Evolutionary conservation across 1,284 basidiomycete genomes (phyloP), one percentile per base, ranked within the genome.

Genomic region (Cutaneotrichosporon spelunceum): DNA sequence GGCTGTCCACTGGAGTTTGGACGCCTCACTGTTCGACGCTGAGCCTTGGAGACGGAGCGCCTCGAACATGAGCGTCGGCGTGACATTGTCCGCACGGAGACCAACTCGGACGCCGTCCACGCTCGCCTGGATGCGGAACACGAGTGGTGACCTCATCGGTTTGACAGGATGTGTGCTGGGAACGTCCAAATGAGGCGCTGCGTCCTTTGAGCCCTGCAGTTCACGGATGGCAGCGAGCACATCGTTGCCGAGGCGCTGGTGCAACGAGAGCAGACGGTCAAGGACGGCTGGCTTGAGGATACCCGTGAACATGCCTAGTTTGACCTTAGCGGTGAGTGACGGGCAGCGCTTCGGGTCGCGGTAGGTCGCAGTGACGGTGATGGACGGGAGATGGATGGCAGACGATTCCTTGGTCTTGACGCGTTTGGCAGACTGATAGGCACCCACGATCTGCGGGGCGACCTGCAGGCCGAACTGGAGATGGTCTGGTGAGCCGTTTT

Each of bases 231-330:
- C 66, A 7, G 70, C 60, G 19, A 62, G 61, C 4, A 74, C 61
- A 49, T 78, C 78, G 23, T 66, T 67, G 1, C 67, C 73, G 1
- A 79, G 61, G 14, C 69, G 66, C 56, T 76, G 73, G 57, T 78
- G 74, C 9, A 78, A 62, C 1, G 72, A 72, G 13, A 79, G 61
- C 5, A 78, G 66, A 23, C 75, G 67, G 57, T 79, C 77, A 2
- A 79, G 68, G 0, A 76, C 67, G 4, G 71, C 72, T 0, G 78
- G 78, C 53, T 78, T 76, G 60, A 79, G 64, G 1, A 75, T 67
- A 14, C 77, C 77, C 1, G 70, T 71, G 48, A 79, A 78, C 47
- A 73, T 70, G 9, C 78, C 77, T 1, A 79, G 54, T 21, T 70
- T 65, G 47, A 78, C 50, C 13, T 68, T 64, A 9, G 71, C 72